Evolutionary conservation across 169 alveolate species (phyloP), one percentile per base, ranked within the genome.

Genomic region (Cystoisospora suis): DNA sequence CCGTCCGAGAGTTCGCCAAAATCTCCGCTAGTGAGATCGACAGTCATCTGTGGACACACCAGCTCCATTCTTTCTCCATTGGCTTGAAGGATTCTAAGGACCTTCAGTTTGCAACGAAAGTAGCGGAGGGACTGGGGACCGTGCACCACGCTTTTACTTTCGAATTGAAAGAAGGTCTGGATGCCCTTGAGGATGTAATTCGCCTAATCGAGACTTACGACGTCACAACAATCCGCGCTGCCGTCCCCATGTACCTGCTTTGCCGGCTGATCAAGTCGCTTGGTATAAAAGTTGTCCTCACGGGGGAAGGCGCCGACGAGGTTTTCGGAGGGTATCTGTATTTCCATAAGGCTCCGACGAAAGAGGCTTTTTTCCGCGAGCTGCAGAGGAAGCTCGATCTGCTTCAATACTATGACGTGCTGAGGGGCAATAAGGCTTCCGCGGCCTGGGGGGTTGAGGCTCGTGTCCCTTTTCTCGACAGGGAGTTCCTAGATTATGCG

Each of bases 271-370:
- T 90, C 53, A 83, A 93, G 58, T 90, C 96, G 6, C 83, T 95
- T 47, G 97, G 97, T 44, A 94, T 96, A 46, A 96, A 96, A 91
- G 95, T 96, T 94, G 97, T 96, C 36, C 91, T 93, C 49, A 95
- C 90, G 69, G 98, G 98, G 36, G 98, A 96, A 88, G 99, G 98
- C n/a, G 94, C 97, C 0, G 98, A 96, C 87, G 98, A 97, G 87
- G 93, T 97, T 59, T 95, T 96, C 85, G 98, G 97, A 38, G 98
- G 99, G 27, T 96, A 96, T 90, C 92, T 96, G 32, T 96, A 96
- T 92, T 96, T 96, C 94, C 98, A 95, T 88, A 94, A 94, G 61
- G 97, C 97, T 6, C 98, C 98, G 20, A 93, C 92, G 77, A 47
- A 88, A 20, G 96, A 88, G 70, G 98, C 95, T 65, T 94, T 96